These are phyloP conservation scores for Ustilaginoidea virens DNA, from an alignment of 2,329 filamentous ascomycete genomes.

Conservation along the genomic window DNA sequence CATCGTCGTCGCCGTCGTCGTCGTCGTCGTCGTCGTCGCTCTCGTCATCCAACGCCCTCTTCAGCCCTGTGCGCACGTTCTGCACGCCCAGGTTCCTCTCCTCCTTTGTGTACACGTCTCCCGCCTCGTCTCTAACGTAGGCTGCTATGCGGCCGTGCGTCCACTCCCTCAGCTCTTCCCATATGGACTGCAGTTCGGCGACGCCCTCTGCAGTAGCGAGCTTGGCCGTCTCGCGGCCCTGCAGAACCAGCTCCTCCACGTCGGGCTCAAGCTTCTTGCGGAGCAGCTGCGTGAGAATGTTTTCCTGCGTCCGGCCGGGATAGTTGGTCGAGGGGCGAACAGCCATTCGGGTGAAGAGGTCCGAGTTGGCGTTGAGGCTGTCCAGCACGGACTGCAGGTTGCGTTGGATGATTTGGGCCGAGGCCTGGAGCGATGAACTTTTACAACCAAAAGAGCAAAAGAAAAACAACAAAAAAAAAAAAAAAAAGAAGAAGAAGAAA, in stretches of 20 bases:
- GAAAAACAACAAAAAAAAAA: too few relatives aligned
- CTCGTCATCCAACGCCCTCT: slow-evolving; percentile 34
- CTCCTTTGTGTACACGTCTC: slow-evolving; percentile 55
- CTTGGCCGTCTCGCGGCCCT: slow-evolving; percentile 36
- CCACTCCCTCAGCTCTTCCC: slow-evolving; percentile 30
- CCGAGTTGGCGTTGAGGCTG: slow-evolving; percentile 46
- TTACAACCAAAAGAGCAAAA: too few relatives aligned
- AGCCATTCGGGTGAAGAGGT: slow-evolving; percentile 54
- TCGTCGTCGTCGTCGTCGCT: slow-evolving; percentile 43
- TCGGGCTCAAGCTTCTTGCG: slow-evolving; percentile 73
- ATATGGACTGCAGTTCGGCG: slow-evolving; percentile 36
- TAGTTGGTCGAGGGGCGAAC: slow-evolving; percentile 64
- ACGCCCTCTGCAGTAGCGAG: slow-evolving; percentile 28
- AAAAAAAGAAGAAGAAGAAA: background rate
- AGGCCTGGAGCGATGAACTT: slow-evolving; percentile 59
- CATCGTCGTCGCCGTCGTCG: slow-evolving; percentile 34
- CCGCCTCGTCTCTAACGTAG: slow-evolving; percentile 27
- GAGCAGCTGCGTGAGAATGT: slow-evolving; percentile 51
- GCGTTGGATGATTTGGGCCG: slow-evolving; percentile 52
- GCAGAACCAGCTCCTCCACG: slow-evolving; percentile 57
- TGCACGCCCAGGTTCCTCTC: slow-evolving; percentile 52
- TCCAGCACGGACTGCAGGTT: slow-evolving; percentile 54
- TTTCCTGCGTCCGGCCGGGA: slow-evolving; percentile 53
- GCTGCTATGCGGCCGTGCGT: slow-evolving; percentile 23
- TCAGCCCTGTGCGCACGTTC: slow-evolving; percentile 58